Evolutionary conservation across 2,329 filamentous ascomycete species (phyloP).

Genomic region (Pseudocercospora pini-densiflorae): DNA sequence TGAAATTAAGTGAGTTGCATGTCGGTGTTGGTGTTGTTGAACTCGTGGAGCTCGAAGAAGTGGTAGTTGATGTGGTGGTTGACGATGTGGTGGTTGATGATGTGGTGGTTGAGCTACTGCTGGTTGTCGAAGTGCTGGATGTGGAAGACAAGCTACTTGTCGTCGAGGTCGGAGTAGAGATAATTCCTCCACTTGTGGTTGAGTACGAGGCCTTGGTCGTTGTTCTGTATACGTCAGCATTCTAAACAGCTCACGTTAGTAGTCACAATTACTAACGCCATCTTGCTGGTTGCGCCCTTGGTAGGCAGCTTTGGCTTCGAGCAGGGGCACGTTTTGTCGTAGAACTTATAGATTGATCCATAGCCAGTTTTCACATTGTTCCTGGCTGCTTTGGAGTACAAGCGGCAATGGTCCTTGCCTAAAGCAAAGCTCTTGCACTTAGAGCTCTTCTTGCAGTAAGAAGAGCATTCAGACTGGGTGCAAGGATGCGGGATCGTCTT

Average conservation of each 20-base stretch:
- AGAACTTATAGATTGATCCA: constrained; percentile 5
- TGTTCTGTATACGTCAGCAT: not conserved
- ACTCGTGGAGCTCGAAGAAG: not conserved
- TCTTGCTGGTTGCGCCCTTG: not conserved
- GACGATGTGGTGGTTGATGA: not conserved
- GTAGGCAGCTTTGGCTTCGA: not conserved
- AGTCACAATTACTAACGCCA: not conserved
- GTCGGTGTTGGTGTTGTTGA: not conserved
- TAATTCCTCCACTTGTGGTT: not conserved
- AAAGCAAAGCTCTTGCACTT: constrained; percentile 6
- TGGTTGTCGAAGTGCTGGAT: not conserved
- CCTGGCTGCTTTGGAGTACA: not conserved
- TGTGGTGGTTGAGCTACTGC: not conserved
- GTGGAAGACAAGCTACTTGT: not conserved
- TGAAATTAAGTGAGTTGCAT: not conserved
- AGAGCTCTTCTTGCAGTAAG: constrained; percentile 1
- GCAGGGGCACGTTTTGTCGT: constrained; percentile 4
- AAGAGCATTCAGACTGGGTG: constrained; percentile 1
- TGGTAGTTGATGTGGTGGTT: not conserved
- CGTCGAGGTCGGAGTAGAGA: not conserved
- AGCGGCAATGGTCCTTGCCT: constrained; percentile 1
- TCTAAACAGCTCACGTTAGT: not conserved
- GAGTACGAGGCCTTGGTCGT: not conserved
- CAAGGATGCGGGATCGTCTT: not conserved
- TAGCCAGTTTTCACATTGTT: not conserved